phyloP scores from a whole-genome alignment of 1,284 basidiomycete species.

The Ceratobasidium sp. region DNA sequence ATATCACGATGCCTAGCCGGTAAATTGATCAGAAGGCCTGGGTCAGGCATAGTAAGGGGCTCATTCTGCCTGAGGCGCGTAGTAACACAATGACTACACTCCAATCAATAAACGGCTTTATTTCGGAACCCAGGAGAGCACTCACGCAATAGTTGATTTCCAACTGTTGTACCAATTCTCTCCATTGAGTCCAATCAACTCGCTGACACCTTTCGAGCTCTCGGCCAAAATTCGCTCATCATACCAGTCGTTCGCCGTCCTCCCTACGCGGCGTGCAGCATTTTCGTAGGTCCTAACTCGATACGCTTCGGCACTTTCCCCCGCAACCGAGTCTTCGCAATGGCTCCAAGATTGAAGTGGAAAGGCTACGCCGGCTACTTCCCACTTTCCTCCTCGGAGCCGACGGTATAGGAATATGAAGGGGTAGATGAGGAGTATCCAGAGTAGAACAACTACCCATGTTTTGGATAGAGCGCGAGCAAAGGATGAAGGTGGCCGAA shows the following conservation, averaged over 20 bases:
- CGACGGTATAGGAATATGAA: slow-evolving; percentile 76
- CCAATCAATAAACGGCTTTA: neutral
- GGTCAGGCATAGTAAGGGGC: slow-evolving; percentile 21
- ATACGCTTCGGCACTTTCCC: slow-evolving; percentile 40
- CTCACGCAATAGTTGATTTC: slow-evolving; percentile 69
- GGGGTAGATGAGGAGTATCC: slow-evolving; percentile 70
- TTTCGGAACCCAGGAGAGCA: no score
- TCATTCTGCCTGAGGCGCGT: neutral
- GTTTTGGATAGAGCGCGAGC: slow-evolving; percentile 67
- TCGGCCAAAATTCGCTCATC: slow-evolving; percentile 27
- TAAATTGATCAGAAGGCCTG: no score
- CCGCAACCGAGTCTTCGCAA: slow-evolving; percentile 39
- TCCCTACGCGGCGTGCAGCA: neutral
- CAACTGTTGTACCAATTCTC: slow-evolving; percentile 79
- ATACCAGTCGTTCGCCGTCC: neutral
- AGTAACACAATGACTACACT: slow-evolving; percentile 23
- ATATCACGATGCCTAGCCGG: no score
- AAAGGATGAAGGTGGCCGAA: slow-evolving; percentile 69
- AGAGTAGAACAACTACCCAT: slow-evolving; percentile 69
- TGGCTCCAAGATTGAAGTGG: slow-evolving; percentile 57
- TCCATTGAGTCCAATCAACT: slow-evolving; percentile 64
- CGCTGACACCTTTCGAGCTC: slow-evolving; percentile 50
- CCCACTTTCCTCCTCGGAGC: slow-evolving; percentile 72
- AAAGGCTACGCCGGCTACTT: slow-evolving; percentile 72
- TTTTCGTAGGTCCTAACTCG: neutral